A percentile compares a stretch with the other conserved stretches of the same genome.
Evolutionary conservation across 1,284 basidiomycete genomes (phyloP).

Genomic region (Ustilago bromivora): DNA sequence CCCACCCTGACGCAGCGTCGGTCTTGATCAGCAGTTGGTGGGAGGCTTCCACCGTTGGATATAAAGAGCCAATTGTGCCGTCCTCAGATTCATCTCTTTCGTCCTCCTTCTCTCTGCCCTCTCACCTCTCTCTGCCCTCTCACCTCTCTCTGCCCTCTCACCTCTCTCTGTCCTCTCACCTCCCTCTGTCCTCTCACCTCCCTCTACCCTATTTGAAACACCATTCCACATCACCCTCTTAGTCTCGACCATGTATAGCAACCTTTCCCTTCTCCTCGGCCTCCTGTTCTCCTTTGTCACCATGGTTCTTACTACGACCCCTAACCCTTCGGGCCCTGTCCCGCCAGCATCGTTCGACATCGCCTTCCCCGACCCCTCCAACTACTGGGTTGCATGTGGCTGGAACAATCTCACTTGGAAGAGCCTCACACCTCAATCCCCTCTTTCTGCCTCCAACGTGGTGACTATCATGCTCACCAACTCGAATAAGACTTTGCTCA

Average conservation of each 20-base stretch:
- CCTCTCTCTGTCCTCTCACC: not conserved
- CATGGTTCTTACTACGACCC: not conserved
- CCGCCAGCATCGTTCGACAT: constrained; percentile 12
- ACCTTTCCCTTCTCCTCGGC: not conserved
- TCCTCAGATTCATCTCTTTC: not conserved
- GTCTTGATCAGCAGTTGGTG: too few relatives aligned
- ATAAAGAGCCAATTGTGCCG: not conserved
- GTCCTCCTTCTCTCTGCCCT: not conserved
- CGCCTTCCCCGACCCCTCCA: constrained; percentile 31
- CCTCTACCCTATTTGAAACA: too few relatives aligned
- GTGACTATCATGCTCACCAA: constrained; percentile 42
- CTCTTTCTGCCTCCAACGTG: constrained; percentile 3
- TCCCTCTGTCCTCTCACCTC: too few relatives aligned
- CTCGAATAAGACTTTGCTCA: constrained; percentile 39
- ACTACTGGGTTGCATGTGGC: constrained; percentile 51
- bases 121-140: not conserved
- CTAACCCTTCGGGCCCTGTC: not conserved
- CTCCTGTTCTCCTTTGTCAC: not conserved
- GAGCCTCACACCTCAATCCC: not conserved
- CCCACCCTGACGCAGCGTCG: too few relatives aligned
- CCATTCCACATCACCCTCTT: too few relatives aligned
- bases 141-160: not conserved
- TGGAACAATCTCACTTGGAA: constrained; percentile 47
- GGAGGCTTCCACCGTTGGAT: not conserved
- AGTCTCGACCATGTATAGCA: not conserved